Evolutionary conservation across 768 basidiomycete genomes (phyloP).

Genomic region (Psilocybe subaeruginosa): DNA sequence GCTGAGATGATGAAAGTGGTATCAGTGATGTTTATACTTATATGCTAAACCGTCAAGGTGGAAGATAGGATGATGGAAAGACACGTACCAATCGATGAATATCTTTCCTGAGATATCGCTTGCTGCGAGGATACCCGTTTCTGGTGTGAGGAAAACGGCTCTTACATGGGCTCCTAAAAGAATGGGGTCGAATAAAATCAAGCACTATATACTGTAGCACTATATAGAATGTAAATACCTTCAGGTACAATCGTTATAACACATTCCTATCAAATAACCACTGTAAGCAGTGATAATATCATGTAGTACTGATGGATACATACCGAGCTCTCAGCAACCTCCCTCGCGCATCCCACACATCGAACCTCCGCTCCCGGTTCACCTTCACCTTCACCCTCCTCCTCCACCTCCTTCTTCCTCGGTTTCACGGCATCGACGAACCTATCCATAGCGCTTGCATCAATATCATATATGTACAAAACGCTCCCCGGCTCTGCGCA

Average conservation of each 20-base stretch:
- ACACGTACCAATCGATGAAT: constrained; percentile 43
- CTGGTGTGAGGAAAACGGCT: constrained; percentile 36
- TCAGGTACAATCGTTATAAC: constrained; percentile 46
- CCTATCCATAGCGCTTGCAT: constrained; percentile 25
- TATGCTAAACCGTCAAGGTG: background rate
- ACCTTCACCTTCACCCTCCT: constrained; percentile 6
- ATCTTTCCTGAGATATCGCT: constrained; percentile 36
- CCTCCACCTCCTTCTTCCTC: background rate
- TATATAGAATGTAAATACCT: constrained; percentile 22
- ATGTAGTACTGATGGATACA: constrained; percentile 9
- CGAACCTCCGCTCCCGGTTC: constrained; percentile 15
- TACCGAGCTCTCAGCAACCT: constrained; percentile 41
- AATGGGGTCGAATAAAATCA: background rate
- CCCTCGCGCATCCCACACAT: constrained; percentile 29
- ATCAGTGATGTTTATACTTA: background rate
- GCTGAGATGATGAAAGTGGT: constrained; percentile 20
- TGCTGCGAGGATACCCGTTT: constrained; percentile 37
- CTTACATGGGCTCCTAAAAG: constrained; percentile 38
- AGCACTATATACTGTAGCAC: background rate
- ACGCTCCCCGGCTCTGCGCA: constrained; percentile 28
- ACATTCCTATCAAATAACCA: constrained; percentile 30
- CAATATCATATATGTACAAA: constrained; percentile 39
- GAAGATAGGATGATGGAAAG: too few species aligned
- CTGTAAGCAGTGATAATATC: too few species aligned
- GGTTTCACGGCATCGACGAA: constrained; percentile 25